Base-by-base conservation (phyloP, 495 filamentous ascomycete genomes). In the Hypoxylon intermedium region DNA sequence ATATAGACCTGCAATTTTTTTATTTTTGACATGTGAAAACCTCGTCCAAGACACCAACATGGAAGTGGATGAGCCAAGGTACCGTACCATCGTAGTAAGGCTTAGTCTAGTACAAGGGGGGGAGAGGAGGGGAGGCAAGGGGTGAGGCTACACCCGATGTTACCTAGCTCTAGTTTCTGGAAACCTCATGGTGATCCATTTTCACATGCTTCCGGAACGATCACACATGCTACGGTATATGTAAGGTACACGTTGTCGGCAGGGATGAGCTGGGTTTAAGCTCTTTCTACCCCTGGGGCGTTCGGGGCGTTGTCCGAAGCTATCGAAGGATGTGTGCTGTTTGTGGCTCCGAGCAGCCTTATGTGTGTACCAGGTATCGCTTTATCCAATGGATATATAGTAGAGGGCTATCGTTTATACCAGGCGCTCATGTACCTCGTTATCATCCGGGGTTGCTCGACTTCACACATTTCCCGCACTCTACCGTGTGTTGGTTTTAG, bases 21-120 rank as follows among this genome's bases (percentile, higher is more conserved):
- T 2, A 12, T 5, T 46, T 18, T 33, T 48, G 18, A 31, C 53
- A 55, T 55, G 52, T 48, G 53, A 56, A 56, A n/a, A n/a, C n/a
- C n/a, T n/a, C n/a, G n/a, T n/a, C 30, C 30, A 5, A 33, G 30
- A 33, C 9, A 9, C 9, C 7, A 7, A 12, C 7, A 33, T 12
- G 30, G 30, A 33, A 11, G n/a, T 33, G 30, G 9, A 33, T 33
- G 9, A 33, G 9, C 30, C 30, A 33, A 7, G 7, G 30, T 33
- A 33, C 30, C 4, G 30, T 33, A 9, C 30, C 30, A 11, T 33
- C 30, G 30, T 33, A 12, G n/a, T 33, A 33, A 33, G 30, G 30
- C 30, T 33, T 33, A 33, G 30, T 9, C n/a, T 33, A 33, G 30
- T 33, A 33, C n/a, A 33, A 12, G 30, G 9, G 30, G 30, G 30